These are phyloP conservation scores for Verticillium nubilum DNA, from an alignment of 2,329 filamentous ascomycete genomes.

Conservation along the genomic window DNA sequence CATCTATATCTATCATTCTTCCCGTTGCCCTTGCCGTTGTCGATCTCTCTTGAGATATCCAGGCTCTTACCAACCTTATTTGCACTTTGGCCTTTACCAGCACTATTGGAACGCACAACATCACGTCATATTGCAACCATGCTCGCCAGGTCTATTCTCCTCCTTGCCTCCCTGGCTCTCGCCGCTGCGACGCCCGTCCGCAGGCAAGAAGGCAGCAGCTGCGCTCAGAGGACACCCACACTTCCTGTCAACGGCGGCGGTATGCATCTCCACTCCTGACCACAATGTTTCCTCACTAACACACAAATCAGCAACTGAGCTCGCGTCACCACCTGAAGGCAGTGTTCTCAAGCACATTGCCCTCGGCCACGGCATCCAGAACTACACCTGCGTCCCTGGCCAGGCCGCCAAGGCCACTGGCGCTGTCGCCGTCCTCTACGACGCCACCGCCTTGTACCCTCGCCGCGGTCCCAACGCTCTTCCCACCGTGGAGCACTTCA, in stretches of 20 bases:
- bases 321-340: slow-evolving; percentile 33
- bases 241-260: slow-evolving; percentile 34
- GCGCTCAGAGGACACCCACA: slow-evolving; percentile 16
- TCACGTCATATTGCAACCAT: background rate
- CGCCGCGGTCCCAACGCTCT: slow-evolving; percentile 32
- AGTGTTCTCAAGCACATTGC: slow-evolving; percentile 47
- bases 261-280: slow-evolving; percentile 15
- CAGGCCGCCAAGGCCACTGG: slow-evolving; percentile 36
- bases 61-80: background rate
- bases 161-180: slow-evolving; percentile 27
- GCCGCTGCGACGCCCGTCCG: slow-evolving; percentile 21
- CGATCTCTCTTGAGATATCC: background rate
- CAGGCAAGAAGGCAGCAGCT: slow-evolving; percentile 11
- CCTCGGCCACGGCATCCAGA: slow-evolving; percentile 61
- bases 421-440: slow-evolving; percentile 56
- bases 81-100: background rate
- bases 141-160: slow-evolving; percentile 23
- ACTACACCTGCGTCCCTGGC: slow-evolving; percentile 54
- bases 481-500: slow-evolving; percentile 26
- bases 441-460: slow-evolving; percentile 47
- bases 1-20: background rate
- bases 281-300: slow-evolving; percentile 12
- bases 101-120: background rate
- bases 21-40: background rate
- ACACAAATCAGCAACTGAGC: slow-evolving; percentile 29